A percentile compares a stretch with the other conserved stretches of the same genome.
These are phyloP conservation scores for Cryptococcus sp. DNA, from an alignment of 1,284 basidiomycete genomes.

Conservation along the genomic window DNA sequence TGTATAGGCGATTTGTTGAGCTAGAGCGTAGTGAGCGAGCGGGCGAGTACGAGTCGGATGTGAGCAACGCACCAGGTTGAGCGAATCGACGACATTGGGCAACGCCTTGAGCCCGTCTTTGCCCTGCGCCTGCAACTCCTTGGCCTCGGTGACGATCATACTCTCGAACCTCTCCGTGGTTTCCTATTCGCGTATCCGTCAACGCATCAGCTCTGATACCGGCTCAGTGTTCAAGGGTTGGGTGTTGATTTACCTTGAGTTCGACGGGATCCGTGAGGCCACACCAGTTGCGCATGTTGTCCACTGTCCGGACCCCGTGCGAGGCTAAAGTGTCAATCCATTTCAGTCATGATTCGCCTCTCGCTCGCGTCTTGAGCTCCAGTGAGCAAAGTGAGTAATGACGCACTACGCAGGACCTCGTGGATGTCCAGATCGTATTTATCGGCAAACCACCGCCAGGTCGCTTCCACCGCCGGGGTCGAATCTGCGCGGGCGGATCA, in stretches of 20 bases:
- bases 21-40: conserved; percentile 2
- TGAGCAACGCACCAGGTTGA: conserved; percentile 36
- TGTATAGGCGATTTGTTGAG: conserved; percentile 46
- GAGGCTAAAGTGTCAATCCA: no score
- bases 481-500: conserved; percentile 33
- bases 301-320: conserved; percentile 71
- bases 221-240: conserved; percentile 3
- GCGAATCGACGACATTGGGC: conserved; percentile 45
- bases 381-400: not conserved
- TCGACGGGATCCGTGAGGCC: conserved; percentile 61
- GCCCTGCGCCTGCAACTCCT: conserved; percentile 43
- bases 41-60: not conserved
- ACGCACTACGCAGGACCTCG: conserved; percentile 49
- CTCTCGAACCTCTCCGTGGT: conserved; percentile 46
- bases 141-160: conserved; percentile 49
- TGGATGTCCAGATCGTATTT: conserved; percentile 49
- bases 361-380: not conserved
- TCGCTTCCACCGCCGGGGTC: conserved; percentile 50
- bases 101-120: conserved; percentile 49
- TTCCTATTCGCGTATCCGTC: conserved; percentile 9
- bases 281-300: conserved; percentile 71
- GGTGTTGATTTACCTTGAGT: conserved; percentile 58
- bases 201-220: not conserved
- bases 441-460: conserved; percentile 47
- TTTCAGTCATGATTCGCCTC: no score